Evolutionary conservation across 352 stramenopile species (phyloP).

Genomic region (Phytopythium delawarense): DNA sequence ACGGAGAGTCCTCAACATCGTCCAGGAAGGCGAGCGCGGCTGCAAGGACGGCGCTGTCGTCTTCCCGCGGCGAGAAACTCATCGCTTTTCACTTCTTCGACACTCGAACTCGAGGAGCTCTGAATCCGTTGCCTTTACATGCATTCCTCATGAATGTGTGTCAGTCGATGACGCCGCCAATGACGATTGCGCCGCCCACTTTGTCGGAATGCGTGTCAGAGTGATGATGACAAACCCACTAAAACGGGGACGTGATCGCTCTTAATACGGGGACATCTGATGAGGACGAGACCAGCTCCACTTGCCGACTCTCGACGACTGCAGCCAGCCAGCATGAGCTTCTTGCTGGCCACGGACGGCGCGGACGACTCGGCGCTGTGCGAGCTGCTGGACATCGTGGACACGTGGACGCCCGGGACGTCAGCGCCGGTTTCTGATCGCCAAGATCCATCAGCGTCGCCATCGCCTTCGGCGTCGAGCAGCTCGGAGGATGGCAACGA

Average conservation of each 20-base stretch:
- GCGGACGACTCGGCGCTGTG: constrained; percentile 4
- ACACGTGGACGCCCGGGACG: not conserved
- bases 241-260: not conserved
- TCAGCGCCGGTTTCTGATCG: not conserved
- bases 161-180: not conserved
- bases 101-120: too few relatives aligned
- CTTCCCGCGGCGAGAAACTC: constrained; percentile 9
- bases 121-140: not conserved
- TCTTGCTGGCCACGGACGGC: not conserved
- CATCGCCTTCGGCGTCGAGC: not conserved
- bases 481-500: not conserved
- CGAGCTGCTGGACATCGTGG: constrained; percentile 4
- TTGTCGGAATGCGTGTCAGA: constrained; percentile 9
- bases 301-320: too few relatives aligned
- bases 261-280: not conserved
- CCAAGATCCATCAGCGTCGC: not conserved
- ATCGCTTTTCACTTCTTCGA: not conserved
- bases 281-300: too few relatives aligned
- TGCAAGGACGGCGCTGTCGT: constrained; percentile 18
- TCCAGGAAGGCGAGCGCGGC: constrained; percentile 27
- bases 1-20: not conserved
- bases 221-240: not conserved
- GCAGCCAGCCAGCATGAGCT: constrained; percentile 2
- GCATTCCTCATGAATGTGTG: not conserved
- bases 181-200: not conserved